Conservation (phyloP, 2,329 filamentous ascomycete species). For the Tolypocladium sp. region DNA sequence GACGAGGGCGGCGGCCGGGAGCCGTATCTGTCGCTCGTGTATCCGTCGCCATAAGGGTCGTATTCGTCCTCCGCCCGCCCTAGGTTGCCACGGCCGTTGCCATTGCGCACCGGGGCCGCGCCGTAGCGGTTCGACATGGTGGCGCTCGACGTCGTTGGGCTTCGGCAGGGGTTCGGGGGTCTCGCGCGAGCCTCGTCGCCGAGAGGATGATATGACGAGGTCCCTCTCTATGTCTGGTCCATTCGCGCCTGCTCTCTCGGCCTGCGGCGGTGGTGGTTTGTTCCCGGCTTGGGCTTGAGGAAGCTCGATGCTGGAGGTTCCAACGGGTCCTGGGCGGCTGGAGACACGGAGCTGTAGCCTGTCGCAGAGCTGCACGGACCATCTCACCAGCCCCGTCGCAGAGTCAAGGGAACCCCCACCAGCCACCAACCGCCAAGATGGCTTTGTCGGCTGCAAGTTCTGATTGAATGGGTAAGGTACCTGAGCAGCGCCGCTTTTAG, state of each 20-base stretch:
- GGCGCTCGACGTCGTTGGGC: constrained; percentile 4
- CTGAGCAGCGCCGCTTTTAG: too few species aligned
- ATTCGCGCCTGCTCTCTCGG: not conserved
- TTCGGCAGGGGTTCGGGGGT: not conserved
- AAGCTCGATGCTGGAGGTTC: not conserved
- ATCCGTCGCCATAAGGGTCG: constrained; percentile 33
- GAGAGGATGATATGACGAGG: not conserved
- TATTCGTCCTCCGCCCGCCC: constrained; percentile 36
- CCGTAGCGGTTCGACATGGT: constrained; percentile 45
- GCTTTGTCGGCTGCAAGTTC: too few species aligned
- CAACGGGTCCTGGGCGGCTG: not conserved
- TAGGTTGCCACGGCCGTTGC: constrained; percentile 32
- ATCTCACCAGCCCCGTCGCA: not conserved
- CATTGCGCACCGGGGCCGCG: constrained; percentile 24
- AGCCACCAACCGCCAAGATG: too few species aligned
- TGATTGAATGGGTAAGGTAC: too few species aligned
- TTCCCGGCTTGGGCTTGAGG: not conserved
- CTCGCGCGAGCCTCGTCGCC: constrained; percentile 9
- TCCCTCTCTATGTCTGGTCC: not conserved
- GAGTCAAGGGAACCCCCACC: not conserved
- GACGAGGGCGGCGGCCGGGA: constrained; percentile 22
- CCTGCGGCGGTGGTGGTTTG: not conserved
- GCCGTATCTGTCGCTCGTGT: constrained; percentile 32
- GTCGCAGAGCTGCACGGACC: not conserved
- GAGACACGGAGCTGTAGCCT: not conserved